Base-by-base conservation (phyloP, 805 yeast genomes). In the Candida andamanensis region DNA sequence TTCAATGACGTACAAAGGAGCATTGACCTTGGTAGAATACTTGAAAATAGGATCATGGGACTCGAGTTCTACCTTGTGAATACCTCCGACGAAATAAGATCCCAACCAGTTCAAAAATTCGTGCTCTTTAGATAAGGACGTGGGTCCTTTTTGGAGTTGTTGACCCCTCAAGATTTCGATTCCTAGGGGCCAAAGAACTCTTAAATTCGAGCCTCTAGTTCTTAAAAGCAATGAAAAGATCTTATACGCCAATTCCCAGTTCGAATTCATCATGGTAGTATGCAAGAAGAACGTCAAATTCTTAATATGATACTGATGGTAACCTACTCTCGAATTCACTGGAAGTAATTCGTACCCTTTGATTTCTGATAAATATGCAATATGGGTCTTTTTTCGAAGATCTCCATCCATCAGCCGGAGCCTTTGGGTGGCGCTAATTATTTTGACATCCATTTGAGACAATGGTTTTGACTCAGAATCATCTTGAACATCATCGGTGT, bases 101-200 rank as follows among this genome's bases (percentile, higher is more conserved):
- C 53, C 36, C 14, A 67, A 37, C 67, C 69, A 65, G 3, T 51
- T 56, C 36, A 57, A 60, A 36, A 63, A 67, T 26, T 40, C 46
- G 10, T 54, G 26, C 48, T 58, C 29, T 39, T 37, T 32, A 17
- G 27, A 12, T 24, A 28, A 12, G 18, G 30, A 28, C 10, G 34
- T 15, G 3, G 34, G 21, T 17, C 12, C 11, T 8, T 17, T 15
- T 14, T 34, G n/a, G 11, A 24, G 20, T 16, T 24, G 11, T 23
- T 29, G 30, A 29, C 40, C 42, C 29, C 36, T 30, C n/a, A 80
- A 46, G 4, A 80, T 73, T 37, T 75, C 79, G 4, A 76, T 51
- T 0, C 83, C 87, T 1, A 79, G 22, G 0, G 81, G 72, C 89
- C 89, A 82, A 8, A 80, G 47, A 3, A 69, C 54, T 33, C 76